Conservation (phyloP, 2,329 filamentous ascomycete species). For the Fulvia fulva region DNA sequence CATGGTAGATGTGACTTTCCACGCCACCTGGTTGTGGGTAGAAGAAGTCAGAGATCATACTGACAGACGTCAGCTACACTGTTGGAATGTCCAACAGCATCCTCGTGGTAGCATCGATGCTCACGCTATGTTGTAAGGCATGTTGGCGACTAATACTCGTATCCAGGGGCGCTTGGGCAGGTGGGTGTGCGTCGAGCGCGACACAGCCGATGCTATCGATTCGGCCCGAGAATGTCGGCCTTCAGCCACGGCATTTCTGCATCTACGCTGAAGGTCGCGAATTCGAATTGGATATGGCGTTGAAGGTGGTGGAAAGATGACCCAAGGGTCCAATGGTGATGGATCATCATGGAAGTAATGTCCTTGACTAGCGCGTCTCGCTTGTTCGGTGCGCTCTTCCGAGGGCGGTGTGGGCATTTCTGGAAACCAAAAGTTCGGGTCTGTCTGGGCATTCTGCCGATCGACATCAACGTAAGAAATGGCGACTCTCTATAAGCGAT, state of each 20-base stretch:
- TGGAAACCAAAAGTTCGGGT: not conserved
- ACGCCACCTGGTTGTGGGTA: constrained; percentile 93
- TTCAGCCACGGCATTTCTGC: constrained; percentile 10
- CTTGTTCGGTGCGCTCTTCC: not conserved
- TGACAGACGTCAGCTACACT: constrained; percentile 34
- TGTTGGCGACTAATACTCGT: constrained; percentile 31
- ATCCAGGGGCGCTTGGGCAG: not conserved
- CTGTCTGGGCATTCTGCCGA: not conserved
- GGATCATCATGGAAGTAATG: not conserved
- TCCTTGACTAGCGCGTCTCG: not conserved
- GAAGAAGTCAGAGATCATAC: constrained; percentile 99
- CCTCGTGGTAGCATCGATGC: constrained; percentile 23
- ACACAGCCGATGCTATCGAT: constrained; percentile 4
- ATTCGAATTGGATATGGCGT: not conserved
- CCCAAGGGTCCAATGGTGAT: too few species aligned
- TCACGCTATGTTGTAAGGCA: constrained; percentile 69
- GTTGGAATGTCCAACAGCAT: too few species aligned
- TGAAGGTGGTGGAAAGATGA: not conserved
- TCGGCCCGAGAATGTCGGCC: constrained; percentile 1
- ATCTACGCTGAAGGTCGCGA: not conserved
- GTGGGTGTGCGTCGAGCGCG: not conserved
- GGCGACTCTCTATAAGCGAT: constrained; percentile 45
- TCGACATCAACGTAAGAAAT: constrained; percentile 27
- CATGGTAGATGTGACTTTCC: constrained; percentile 97
- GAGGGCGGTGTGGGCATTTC: not conserved